These are phyloP conservation scores for Globisporangium carolinianum DNA, from an alignment of 352 stramenopile species.

Conservation along the genomic window DNA sequence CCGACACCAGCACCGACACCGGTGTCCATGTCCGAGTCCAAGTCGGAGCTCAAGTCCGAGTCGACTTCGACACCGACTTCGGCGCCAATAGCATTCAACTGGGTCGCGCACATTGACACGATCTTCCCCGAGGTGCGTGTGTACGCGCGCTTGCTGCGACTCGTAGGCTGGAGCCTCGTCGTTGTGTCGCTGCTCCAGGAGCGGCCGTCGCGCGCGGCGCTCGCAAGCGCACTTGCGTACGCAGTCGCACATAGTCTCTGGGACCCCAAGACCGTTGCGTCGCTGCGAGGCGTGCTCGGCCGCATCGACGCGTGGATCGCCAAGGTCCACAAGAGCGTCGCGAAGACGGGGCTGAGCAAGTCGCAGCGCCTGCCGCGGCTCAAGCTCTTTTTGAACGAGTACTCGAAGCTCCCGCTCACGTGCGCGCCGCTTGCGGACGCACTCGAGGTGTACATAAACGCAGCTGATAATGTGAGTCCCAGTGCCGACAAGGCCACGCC, in stretches of 20 bases:
- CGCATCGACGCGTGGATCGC: slow-evolving; percentile 79
- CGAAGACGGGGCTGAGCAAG: slow-evolving; percentile 43
- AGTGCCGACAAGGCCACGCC: too few species aligned
- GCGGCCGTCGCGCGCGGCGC: slow-evolving; percentile 50
- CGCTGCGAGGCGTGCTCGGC: slow-evolving; percentile 64
- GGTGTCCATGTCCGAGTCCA: too few species aligned
- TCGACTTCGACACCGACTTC: background rate
- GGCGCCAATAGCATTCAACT: background rate
- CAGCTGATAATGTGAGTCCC: slow-evolving; percentile 10
- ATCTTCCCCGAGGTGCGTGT: slow-evolving; percentile 63
- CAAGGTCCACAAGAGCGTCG: slow-evolving; percentile 69
- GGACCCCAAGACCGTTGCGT: slow-evolving; percentile 55
- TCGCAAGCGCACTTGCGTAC: slow-evolving; percentile 59
- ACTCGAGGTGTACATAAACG: slow-evolving; percentile 28
- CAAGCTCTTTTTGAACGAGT: slow-evolving; percentile 81
- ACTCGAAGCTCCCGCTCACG: slow-evolving; percentile 82
- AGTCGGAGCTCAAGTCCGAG: too few species aligned
- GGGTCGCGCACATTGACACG: slow-evolving; percentile 34
- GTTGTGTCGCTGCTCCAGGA: slow-evolving; percentile 73
- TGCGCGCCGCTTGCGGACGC: slow-evolving; percentile 24
- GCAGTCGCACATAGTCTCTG: slow-evolving; percentile 53
- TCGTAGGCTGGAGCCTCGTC: slow-evolving; percentile 68
- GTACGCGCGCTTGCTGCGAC: slow-evolving; percentile 55
- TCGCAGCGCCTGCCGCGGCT: slow-evolving; percentile 52
- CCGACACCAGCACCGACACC: background rate